Evolutionary conservation across 108 stramenopile genomes (phyloP).

Genomic region (Skeletonema menzelii): DNA sequence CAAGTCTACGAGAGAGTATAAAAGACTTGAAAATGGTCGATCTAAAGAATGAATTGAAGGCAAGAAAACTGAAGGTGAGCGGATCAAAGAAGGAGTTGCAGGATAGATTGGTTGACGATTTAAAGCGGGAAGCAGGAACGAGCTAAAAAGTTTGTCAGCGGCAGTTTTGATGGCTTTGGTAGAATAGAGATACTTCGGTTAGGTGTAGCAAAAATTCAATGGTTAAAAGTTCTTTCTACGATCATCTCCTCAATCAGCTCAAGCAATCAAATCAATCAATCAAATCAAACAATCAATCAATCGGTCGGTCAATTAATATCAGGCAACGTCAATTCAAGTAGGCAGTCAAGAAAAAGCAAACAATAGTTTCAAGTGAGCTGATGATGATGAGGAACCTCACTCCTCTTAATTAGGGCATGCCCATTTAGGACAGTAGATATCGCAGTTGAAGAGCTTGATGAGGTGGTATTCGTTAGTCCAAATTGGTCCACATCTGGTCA

Average conservation of each 20-base stretch:
- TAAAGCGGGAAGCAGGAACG: constrained; percentile 56
- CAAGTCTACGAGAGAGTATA: constrained; percentile 54
- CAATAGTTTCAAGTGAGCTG: too few species aligned
- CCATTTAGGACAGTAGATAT: not conserved
- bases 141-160: not conserved
- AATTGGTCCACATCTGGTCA: too few species aligned
- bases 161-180: not conserved
- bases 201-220: not conserved
- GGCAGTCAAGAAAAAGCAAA: too few species aligned
- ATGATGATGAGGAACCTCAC: too few species aligned
- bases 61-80: constrained; percentile 47
- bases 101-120: constrained; percentile 55
- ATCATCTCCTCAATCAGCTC: not conserved
- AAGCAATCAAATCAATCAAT: not conserved
- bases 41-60: constrained; percentile 56
- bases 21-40: constrained; percentile 53
- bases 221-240: not conserved
- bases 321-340: too few species aligned
- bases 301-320: not conserved
- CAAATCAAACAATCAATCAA: not conserved
- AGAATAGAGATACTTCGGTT: not conserved
- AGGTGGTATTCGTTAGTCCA: not conserved
- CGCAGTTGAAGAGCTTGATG: not conserved
- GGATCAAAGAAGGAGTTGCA: constrained; percentile 68
- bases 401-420: not conserved